Conservation (phyloP, 345 rosid genomes). For the Trapa incisa region DNA sequence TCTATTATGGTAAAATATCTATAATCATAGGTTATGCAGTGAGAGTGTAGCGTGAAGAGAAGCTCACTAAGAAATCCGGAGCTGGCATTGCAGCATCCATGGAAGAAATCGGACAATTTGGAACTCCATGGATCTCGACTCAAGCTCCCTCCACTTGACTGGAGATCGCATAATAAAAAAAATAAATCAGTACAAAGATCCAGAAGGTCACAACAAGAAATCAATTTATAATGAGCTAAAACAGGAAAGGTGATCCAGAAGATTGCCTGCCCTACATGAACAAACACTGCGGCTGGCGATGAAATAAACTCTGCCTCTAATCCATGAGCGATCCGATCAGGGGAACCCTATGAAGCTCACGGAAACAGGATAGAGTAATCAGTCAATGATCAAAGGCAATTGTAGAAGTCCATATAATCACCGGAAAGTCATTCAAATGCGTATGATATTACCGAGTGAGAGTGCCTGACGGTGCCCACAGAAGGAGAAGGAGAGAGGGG, state of each 20-base stretch:
- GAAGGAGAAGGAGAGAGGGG: slow-evolving; percentile 35
- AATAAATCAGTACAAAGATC: slow-evolving; percentile 4
- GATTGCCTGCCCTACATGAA: slow-evolving; percentile 35
- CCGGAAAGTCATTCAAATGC: neutral
- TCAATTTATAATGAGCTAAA: neutral
- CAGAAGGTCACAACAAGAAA: neutral
- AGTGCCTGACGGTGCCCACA: slow-evolving; percentile 14
- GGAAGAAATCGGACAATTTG: slow-evolving; percentile 40
- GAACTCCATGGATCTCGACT: slow-evolving; percentile 63
- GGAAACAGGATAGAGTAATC: neutral
- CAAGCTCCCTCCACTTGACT: slow-evolving; percentile 39
- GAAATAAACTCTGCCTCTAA: slow-evolving; percentile 17
- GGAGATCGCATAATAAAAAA: slow-evolving; percentile 1
- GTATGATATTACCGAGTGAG: slow-evolving; percentile 12
- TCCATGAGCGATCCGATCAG: slow-evolving; percentile 19
- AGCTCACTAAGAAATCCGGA: slow-evolving; percentile 36
- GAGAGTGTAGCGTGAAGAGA: neutral
- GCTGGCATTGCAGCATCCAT: slow-evolving; percentile 70
- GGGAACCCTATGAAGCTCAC: slow-evolving; percentile 1
- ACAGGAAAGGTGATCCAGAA: neutral
- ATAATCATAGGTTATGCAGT: neutral
- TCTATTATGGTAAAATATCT: slow-evolving; percentile 5
- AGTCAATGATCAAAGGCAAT: neutral
- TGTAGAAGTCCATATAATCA: neutral
- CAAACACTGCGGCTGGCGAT: slow-evolving; percentile 16